A percentile compares a stretch with the other conserved stretches of the same genome.
Evolutionary conservation across 805 yeast species (phyloP).

Genomic region (Torulaspora maleeae): DNA sequence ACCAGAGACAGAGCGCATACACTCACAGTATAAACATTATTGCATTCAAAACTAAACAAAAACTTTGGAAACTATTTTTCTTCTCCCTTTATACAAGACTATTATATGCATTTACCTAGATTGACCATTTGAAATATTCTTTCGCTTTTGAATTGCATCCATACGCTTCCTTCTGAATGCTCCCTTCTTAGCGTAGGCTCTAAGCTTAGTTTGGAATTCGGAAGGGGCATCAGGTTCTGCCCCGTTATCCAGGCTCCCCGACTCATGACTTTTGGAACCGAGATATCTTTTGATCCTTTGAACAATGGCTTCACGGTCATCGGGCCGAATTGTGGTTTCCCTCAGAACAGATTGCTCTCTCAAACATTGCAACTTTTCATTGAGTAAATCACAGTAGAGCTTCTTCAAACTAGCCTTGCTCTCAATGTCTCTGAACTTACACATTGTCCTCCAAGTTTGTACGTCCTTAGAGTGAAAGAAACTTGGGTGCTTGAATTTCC

Average conservation of each 20-base stretch:
- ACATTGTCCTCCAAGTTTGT: constrained; percentile 37
- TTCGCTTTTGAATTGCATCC: constrained; percentile 1
- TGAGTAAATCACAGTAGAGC: constrained; percentile 23
- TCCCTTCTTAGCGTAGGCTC: constrained; percentile 30
- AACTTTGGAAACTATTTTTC: neutral
- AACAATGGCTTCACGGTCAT: constrained; percentile 7
- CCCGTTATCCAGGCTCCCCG: neutral
- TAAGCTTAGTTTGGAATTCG: constrained; percentile 16
- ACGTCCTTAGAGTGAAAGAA: constrained; percentile 30
- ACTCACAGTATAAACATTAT: constrained; percentile 4
- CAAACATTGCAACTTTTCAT: constrained; percentile 27
- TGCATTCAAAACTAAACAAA: constrained; percentile 1
- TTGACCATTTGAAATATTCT: neutral
- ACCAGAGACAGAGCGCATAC: constrained; percentile 13
- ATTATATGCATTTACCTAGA: neutral
- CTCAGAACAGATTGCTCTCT: constrained; percentile 20
- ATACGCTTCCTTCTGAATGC: constrained; percentile 6
- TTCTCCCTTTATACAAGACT: constrained; percentile 3
- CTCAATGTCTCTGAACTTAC: constrained; percentile 28
- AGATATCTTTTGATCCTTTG: constrained; percentile 14
- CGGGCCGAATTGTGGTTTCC: constrained; percentile 6
- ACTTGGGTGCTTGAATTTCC: constrained; percentile 20
- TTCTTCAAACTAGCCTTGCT: constrained; percentile 13
- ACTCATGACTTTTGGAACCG: neutral
- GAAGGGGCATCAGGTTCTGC: constrained; percentile 7